These are phyloP conservation scores for Epichloe bromicola DNA, from an alignment of 2,329 filamentous ascomycete species.

Conservation along the genomic window DNA sequence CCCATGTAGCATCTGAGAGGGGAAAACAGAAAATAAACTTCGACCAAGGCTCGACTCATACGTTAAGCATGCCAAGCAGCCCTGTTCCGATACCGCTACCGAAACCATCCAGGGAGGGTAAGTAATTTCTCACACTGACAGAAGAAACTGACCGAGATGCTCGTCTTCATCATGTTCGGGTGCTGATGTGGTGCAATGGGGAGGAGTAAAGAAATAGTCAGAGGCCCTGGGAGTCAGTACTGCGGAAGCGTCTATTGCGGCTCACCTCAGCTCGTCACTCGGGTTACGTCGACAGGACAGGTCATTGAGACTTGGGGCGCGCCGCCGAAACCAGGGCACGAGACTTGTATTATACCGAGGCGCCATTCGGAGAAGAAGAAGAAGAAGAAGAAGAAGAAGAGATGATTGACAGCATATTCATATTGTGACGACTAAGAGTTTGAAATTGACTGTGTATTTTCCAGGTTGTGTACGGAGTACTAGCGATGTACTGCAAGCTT, in stretches of 20 bases:
- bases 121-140: not conserved
- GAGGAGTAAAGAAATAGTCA: not conserved
- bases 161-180: not conserved
- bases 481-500: no score
- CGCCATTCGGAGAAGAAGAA: not conserved
- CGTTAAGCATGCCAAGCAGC: conserved; percentile 2
- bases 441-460: no score
- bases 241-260: conserved; percentile 7
- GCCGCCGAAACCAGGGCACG: conserved; percentile 5
- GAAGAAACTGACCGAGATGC: not conserved
- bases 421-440: no score
- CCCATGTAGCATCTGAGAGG: not conserved
- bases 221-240: conserved; percentile 6
- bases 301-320: conserved; percentile 6
- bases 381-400: not conserved
- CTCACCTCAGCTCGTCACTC: conserved; percentile 5
- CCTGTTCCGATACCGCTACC: conserved; percentile 4
- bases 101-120: conserved; percentile 1
- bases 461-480: no score
- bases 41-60: not conserved
- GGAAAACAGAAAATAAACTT: not conserved
- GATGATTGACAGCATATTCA: not conserved
- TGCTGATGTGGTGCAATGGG: not conserved
- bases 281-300: not conserved
- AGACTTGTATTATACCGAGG: not conserved